These are phyloP conservation scores for Sorghum bicolor DNA, from an alignment of 176 grass and related monocot genomes.

Conservation along the genomic window DNA sequence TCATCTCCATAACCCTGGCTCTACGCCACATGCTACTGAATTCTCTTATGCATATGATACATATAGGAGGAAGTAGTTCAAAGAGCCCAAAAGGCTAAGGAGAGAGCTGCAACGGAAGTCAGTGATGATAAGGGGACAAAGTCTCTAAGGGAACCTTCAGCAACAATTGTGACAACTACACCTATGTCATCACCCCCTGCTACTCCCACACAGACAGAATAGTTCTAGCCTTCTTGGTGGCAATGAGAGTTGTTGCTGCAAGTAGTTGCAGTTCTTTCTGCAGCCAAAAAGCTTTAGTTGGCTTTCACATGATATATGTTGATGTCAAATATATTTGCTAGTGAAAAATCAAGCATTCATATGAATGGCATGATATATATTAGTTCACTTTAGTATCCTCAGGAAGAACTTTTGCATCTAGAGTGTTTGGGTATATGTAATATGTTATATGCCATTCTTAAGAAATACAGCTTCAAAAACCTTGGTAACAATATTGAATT, in stretches of 20 bases:
- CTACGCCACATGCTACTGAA: neutral
- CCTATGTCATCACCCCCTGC: conserved; percentile 1
- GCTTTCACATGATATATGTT: conserved; percentile 23
- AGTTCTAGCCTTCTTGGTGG: conserved; percentile 20
- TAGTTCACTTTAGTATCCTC: neutral
- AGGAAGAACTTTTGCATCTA: neutral
- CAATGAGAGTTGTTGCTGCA: conserved; percentile 29
- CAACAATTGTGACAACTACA: conserved; percentile 17
- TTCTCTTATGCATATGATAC: neutral
- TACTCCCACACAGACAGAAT: conserved; percentile 46
- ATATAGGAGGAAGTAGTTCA: conserved; percentile 83
- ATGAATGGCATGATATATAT: conserved; percentile 10
- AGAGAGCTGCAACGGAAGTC: conserved; percentile 71
- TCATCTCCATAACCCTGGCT: neutral
- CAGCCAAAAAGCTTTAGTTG: conserved; percentile 3
- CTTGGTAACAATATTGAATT: neutral
- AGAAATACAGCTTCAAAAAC: neutral
- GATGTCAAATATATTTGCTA: neutral
- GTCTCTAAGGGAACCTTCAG: conserved; percentile 35
- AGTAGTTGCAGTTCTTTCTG: conserved; percentile 21
- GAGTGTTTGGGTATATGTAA: neutral
- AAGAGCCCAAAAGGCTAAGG: conserved; percentile 92
- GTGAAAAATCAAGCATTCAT: neutral
- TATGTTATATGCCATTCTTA: neutral
- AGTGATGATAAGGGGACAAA: conserved; percentile 44